Evolutionary conservation across 768 basidiomycete species (phyloP), one percentile per base, ranked within the genome.

Genomic region (Coprinopsis strossmayeri): DNA sequence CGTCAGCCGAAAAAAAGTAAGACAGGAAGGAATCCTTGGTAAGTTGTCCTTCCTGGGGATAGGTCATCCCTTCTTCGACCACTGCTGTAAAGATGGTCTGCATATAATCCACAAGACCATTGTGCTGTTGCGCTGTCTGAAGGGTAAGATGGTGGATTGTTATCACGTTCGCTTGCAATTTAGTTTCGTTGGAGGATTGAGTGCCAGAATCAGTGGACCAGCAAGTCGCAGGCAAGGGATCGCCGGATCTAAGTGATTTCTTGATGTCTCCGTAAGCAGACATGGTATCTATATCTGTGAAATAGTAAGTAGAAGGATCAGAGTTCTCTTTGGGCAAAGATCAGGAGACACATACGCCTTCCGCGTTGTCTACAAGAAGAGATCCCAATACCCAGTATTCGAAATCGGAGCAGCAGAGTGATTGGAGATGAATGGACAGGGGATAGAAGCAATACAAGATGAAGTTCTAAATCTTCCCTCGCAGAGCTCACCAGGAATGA

Each of bases 1-100:
- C 82, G 55, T 88, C 87, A 18, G 76, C 84, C 0, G 79, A 76
- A 56, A 89, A 88, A 65, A 86, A 93, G 63, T 91, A 91, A 10
- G 72, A 69, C 50, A 74, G 76, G 64, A 92, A 96, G 2, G 72
- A 66, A 26, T 75, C 64, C 20, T 72, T 69, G 4, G 69, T 66
- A 45, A 73, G 69, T 15, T 74, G 67, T 34, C 73, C 75, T 64
- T 91, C 87, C 64, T 94, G 92, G 0, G 92, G 91, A 64, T 94
- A 95, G 5, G 92, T 91, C 53, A 69, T 58, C 1, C 93, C 93
- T 39, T 77, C 77, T 48, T 81, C 82, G 11, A 95, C 70, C 56
- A 87, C 89, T 45, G 72, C 70, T n/a, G 79, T 76, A 63, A 95
- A 94, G 21, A 80, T 68, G 15, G 39, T 52, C 50, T 64, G 73